Conservation (phyloP, 495 filamentous ascomycete genomes). For the Entonaema liquescens region DNA sequence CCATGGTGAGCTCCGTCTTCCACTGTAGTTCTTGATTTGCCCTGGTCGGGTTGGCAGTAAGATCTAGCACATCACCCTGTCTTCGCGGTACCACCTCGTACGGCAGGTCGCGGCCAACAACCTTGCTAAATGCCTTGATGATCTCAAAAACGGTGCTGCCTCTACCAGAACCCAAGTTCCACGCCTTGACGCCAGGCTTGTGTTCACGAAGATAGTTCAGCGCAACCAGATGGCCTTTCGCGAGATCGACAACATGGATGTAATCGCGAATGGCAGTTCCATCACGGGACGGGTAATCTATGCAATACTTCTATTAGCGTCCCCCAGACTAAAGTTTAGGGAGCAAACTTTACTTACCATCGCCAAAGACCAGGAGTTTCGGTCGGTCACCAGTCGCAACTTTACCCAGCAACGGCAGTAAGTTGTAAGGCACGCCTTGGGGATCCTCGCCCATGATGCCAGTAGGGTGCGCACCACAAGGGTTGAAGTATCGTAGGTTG, state of each 20-base stretch:
- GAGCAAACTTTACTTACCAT: conserved; percentile 66
- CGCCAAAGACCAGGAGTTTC: conserved; percentile 93
- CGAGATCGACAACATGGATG: conserved; percentile 71
- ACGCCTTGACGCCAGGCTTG: conserved; percentile 91
- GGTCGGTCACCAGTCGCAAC: conserved; percentile 95
- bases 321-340: background rate
- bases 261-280: conserved; percentile 80
- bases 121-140: conserved; percentile 89
- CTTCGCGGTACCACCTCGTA: conserved; percentile 88
- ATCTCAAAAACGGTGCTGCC: conserved; percentile 97
- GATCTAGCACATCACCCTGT: conserved; percentile 89
- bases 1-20: conserved; percentile 89
- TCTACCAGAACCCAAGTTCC: conserved; percentile 96
- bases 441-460: conserved; percentile 99
- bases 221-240: conserved; percentile 87
- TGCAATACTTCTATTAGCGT: conserved; percentile 1
- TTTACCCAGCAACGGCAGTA: conserved; percentile 92
- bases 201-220: conserved; percentile 90
- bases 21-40: conserved; percentile 90
- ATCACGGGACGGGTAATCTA: conserved; percentile 90
- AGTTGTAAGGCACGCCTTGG: conserved; percentile 93
- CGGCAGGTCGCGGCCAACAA: conserved; percentile 83
- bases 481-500: conserved; percentile 96
- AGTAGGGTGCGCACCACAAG: conserved; percentile 90
- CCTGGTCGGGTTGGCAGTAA: conserved; percentile 88